These are phyloP conservation scores for Diaporthe amygdali DNA, from an alignment of 2,329 filamentous ascomycete species.

Conservation along the genomic window DNA sequence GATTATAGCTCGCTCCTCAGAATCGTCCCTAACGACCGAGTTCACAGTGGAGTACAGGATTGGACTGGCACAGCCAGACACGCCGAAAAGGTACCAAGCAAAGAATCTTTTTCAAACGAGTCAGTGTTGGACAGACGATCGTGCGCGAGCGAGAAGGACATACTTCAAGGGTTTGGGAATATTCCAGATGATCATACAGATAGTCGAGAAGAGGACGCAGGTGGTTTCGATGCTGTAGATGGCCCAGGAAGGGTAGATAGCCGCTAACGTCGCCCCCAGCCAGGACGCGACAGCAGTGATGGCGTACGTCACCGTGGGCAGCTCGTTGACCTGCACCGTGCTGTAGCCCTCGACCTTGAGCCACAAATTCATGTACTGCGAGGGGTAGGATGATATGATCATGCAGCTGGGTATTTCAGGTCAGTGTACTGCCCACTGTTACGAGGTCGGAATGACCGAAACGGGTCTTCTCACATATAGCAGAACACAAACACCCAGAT, in stretches of 20 bases:
- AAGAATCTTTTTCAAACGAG: conserved; percentile 37
- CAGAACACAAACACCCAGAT: conserved; percentile 54
- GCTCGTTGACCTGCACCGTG: conserved; percentile 52
- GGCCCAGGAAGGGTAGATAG: conserved; percentile 54
- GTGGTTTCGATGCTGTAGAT: conserved; percentile 48
- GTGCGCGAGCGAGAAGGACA: conserved; percentile 17
- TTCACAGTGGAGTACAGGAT: conserved; percentile 51
- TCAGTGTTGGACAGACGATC: not conserved
- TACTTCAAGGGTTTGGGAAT: conserved; percentile 54
- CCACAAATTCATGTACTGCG: conserved; percentile 57
- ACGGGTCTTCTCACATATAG: conserved; percentile 48
- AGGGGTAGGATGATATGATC: conserved; percentile 50
- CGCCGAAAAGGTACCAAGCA: conserved; percentile 47
- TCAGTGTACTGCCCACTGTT: not conserved
- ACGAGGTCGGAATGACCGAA: not conserved
- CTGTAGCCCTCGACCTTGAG: conserved; percentile 54
- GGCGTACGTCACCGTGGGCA: conserved; percentile 54
- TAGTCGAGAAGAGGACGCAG: conserved; percentile 47
- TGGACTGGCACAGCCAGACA: conserved; percentile 43
- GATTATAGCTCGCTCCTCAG: conserved; percentile 46
- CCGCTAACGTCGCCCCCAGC: conserved; percentile 54
- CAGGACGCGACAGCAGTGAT: conserved; percentile 54
- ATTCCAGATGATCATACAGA: conserved; percentile 54
- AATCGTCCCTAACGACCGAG: conserved; percentile 44
- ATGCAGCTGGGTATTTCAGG: conserved; percentile 39